Base-by-base conservation (phyloP, 2,329 filamentous ascomycete genomes). In the Leptographium lundbergii region DNA sequence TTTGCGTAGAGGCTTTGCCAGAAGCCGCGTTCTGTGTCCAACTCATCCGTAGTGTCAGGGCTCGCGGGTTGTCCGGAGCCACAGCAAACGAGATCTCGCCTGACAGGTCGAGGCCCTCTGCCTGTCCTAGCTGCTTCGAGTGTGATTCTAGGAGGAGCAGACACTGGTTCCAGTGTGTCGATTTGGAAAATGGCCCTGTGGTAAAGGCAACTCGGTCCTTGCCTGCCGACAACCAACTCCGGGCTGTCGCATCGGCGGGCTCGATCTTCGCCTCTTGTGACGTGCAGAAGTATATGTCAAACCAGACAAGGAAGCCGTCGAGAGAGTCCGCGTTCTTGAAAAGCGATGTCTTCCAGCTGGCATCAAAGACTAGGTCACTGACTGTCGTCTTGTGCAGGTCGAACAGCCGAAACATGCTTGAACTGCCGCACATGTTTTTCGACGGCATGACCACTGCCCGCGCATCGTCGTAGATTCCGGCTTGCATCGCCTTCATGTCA, bases 291-390 rank as follows among this genome's bases (percentile, higher is more conserved):
- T 94, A 94, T 27, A 87, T 92, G 70, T 97, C 92, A 69, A 96
- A 96, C 89, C 91, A 96, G 65, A 96, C 81, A 17, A 90, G 78
- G 71, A 91, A 95, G 5, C 89, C 92, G 68, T 96, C 90, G n/a
- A 96, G 74, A 1, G 77, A 75, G 61, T 88, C 83, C 59, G 86
- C 75, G 61, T 87, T 81, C 52, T 79, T 73, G 1, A 76, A 78
- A 6, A 94, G 68, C 19, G 75, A 79, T 11, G 84, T 79, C 58
- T 79, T 69, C 75, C 90, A 95, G 4, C 80, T 73, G 10, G 84
- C 81, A 54, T 81, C 81, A 73, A 96, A 96, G 19, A 82, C 80
- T 22, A 96, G 77, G 65, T 96, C 89, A 45, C 85, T 77, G 1
- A 83, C 76, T 25, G 78, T 85, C 53, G 87, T 81, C 6, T 81